Evolutionary conservation across 108 stramenopile genomes (phyloP).

Genomic region (Halocafeteria seosinensis): DNA sequence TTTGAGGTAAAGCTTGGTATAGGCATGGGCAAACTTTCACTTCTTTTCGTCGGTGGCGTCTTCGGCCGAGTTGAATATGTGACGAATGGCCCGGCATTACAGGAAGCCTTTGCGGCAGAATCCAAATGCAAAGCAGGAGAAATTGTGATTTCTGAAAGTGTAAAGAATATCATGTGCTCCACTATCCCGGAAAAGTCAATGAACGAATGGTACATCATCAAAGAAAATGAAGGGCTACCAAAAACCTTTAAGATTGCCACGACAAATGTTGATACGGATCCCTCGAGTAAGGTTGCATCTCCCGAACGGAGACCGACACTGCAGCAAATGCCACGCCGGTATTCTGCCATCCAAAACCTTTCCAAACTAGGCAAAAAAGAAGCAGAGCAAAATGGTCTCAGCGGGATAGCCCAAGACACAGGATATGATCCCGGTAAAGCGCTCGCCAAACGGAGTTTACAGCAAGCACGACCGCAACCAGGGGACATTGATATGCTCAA

Average conservation of each 20-base stretch:
- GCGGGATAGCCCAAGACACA: background rate
- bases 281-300: too few species aligned
- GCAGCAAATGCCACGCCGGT: background rate
- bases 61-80: constrained; percentile 27
- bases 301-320: background rate
- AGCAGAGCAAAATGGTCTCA: background rate
- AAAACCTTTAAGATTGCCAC: background rate
- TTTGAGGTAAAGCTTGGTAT: constrained; percentile 26
- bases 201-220: background rate
- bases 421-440: background rate
- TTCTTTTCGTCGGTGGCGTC: constrained; percentile 25
- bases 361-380: too few species aligned
- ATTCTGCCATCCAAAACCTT: background rate
- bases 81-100: constrained; percentile 27
- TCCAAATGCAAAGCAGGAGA: constrained; percentile 23
- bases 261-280: background rate
- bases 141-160: constrained; percentile 18
- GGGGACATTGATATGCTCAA: constrained; percentile 1
- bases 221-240: background rate
- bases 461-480: background rate
- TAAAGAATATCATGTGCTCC: constrained; percentile 12
- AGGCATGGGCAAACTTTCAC: constrained; percentile 20
- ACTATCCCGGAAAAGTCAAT: background rate
- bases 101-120: constrained; percentile 29
- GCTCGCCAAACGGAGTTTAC: background rate